Base-by-base conservation (phyloP, 768 basidiomycete species). In the Phylloporus scabripes region DNA sequence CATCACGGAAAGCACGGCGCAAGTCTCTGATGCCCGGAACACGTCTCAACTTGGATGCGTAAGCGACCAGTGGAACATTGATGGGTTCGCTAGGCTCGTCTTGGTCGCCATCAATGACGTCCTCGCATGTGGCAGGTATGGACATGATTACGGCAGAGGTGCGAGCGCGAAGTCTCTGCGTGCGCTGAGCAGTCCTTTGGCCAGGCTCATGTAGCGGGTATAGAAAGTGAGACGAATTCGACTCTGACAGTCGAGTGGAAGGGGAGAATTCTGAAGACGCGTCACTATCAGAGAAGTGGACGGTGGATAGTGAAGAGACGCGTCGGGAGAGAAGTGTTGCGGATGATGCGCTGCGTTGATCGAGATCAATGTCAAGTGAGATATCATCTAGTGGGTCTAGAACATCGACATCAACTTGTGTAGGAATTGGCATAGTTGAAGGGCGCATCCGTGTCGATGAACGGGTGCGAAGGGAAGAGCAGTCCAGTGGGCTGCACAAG, bases 91-190 rank as follows among this genome's bases (percentile, higher is more conserved):
- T 17, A 33, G 37, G 48, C 9, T 52, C 41, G 33, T 52, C 12
- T 23, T 55, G 29, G 17, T 54, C 49, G 14, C 26, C 14, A 21
- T 59, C 42, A 28, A 28, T n/a, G 9, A 42, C 41, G 26, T 42
- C 53, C 14, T 63, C 61, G 2, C 42, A 56, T 17, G 65, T 66
- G 12, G 62, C 64, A 20, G 65, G 65, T 40, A 66, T 49, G 21
- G 64, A 57, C 48, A 36, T 45, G 49, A 68, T 46, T 26, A 66
- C 44, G 46, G 51, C 52, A 33, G 62, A 61, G 6, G 51, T 68
- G 44, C 64, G 62, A 33, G 54, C 42, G 36, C 65, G 66, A 45
- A 66, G 66, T 18, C 52, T 54, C 38, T 46, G 53, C 23, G 34
- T 58, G 42, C 58, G 65, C 32, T 52, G 33, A 42, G 55, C 52